Base-by-base conservation (phyloP, 768 basidiomycete species). In the Mycena epipterygia region DNA sequence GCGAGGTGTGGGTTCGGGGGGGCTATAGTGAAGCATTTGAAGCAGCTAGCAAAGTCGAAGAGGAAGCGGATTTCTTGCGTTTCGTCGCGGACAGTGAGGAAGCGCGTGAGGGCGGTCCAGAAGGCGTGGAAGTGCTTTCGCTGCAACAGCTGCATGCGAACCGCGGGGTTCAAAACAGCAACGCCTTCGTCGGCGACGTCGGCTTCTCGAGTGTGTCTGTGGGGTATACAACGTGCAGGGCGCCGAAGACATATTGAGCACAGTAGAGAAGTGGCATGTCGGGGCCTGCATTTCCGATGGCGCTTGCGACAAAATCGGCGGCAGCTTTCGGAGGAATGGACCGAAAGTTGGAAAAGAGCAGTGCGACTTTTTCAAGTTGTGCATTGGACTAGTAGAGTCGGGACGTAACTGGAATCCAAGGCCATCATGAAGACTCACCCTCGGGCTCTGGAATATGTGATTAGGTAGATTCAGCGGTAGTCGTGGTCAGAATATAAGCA, bases 161-260 rank as follows among this genome's bases (percentile, higher is more conserved):
- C 60, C 2, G 44, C 23, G 13, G 60, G 60, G 16, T 61, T 49
- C 33, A 61, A 5, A 23, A 35, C 52, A 5, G 60, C 25, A 12
- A 49, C 60, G 16, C 21, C 60, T 2, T 33, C 46, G 21, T 37
- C 60, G n/a, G 46, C 33, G n/a, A 48, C 33, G 14, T 49, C 33
- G 23, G 4, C 33, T 12, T 21, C 42, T 23, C 33, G 1, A 33
- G 60, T 27, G 59, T 60, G 17, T 60, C 59, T 60, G 33, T 60
- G 30, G 59, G 59, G n/a, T 60, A 60, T 14, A 60, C 23, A 13
- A 60, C 29, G 44, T 60, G 60, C 60, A 61, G 9, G 8, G 60
- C 60, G 13, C 60, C 60, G 19, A 25, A 61, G 17, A 61, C 4
- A n/a, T 46, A 61, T 8, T 46, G 60, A 6, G 46, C 60, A 11